Evolutionary conservation across 176 grass and related monocot genomes (phyloP).

Genomic region (Bonia amplexicaulis): DNA sequence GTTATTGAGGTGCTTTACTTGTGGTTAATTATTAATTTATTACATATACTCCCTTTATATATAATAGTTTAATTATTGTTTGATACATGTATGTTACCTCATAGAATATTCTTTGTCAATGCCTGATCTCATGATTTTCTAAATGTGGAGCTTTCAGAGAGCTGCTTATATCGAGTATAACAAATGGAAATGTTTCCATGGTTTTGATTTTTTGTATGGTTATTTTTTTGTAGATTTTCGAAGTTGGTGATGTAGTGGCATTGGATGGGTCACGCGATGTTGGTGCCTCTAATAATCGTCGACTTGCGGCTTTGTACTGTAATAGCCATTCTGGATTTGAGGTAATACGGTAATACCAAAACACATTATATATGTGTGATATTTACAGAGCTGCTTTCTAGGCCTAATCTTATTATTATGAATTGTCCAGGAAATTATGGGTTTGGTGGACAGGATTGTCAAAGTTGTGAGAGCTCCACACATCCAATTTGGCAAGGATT

Average conservation of each 20-base stretch:
- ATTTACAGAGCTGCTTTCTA: constrained; percentile 15
- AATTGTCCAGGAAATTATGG: constrained; percentile 80
- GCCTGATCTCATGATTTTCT: constrained; percentile 14
- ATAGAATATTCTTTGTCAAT: neutral
- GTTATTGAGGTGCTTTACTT: neutral
- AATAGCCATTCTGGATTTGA: constrained; percentile 86
- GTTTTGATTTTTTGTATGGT: constrained; percentile 21
- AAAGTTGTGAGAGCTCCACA: constrained; percentile 58
- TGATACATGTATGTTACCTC: neutral
- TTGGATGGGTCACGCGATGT: constrained; percentile 60
- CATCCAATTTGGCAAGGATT: constrained; percentile 48
- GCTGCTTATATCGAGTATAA: neutral
- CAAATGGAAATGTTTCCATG: neutral
- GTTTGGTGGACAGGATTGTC: constrained; percentile 88
- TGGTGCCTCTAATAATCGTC: constrained; percentile 83
- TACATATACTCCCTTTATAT: neutral
- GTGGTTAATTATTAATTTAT: neutral
- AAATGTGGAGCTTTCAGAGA: neutral
- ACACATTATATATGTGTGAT: neutral
- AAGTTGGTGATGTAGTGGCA: constrained; percentile 80
- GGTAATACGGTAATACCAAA: constrained; percentile 55
- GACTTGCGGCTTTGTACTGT: constrained; percentile 86
- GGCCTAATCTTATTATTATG: neutral
- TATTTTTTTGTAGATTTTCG: constrained; percentile 65
- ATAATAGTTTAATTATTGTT: neutral